A percentile compares a stretch with the other conserved stretches of the same genome.
Evolutionary conservation across 768 basidiomycete genomes (phyloP).

Genomic region (Pisolithus tinctorius): DNA sequence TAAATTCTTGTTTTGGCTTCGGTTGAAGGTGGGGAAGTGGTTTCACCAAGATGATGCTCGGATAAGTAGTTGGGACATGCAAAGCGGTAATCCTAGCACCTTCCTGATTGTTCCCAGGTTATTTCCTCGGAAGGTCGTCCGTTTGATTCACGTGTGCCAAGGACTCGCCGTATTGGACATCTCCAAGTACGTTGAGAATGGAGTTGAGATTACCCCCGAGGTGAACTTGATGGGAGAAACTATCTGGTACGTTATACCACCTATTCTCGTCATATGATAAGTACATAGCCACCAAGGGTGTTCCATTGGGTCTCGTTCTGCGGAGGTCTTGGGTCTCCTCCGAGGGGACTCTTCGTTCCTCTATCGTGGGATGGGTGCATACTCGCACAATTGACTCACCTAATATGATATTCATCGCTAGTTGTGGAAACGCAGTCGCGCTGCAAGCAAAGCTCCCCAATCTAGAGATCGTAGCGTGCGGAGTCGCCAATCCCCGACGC

Average conservation of each 20-base stretch:
- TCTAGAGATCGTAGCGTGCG: too few relatives aligned
- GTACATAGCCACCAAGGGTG: conserved; percentile 46
- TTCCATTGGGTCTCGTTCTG: conserved; percentile 45
- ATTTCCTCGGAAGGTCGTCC: conserved; percentile 21
- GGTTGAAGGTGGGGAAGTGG: conserved; percentile 19
- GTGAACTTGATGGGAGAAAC: conserved; percentile 36
- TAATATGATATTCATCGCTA: too few relatives aligned
- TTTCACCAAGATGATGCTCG: conserved; percentile 11
- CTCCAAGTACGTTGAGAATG: conserved; percentile 34
- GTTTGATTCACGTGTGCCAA: conserved; percentile 24
- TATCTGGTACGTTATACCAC: conserved; percentile 30
- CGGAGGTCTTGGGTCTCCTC: conserved; percentile 26
- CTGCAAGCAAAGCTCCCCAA: too few relatives aligned
- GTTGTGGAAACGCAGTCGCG: too few relatives aligned
- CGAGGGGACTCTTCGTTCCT: background rate
- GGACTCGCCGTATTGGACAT: conserved; percentile 44
- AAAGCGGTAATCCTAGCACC: background rate
- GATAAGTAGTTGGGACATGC: conserved; percentile 2
- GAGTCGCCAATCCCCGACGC: too few relatives aligned
- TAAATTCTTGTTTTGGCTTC: conserved; percentile 18
- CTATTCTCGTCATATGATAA: conserved; percentile 31
- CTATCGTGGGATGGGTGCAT: too few relatives aligned
- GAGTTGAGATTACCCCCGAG: conserved; percentile 37
- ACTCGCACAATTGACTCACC: too few relatives aligned
- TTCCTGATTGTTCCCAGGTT: conserved; percentile 11